Evolutionary conservation across 1,139 yeast species (phyloP).

Genomic region (Geotrichum siamense): DNA sequence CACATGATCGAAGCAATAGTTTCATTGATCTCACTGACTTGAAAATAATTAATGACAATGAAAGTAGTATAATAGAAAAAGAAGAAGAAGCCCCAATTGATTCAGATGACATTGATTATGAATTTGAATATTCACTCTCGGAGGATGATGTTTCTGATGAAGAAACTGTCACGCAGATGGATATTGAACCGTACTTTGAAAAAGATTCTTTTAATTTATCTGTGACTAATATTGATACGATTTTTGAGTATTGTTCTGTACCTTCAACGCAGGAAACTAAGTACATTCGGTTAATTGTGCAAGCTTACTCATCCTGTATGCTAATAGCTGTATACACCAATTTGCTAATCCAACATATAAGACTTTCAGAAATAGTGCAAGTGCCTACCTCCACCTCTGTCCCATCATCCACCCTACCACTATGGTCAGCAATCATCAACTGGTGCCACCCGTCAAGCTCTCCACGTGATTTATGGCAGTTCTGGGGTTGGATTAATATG

Average conservation of each 20-base stretch:
- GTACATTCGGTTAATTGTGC: slow-evolving; percentile 44
- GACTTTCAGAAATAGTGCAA: slow-evolving; percentile 42
- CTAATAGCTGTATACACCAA: slow-evolving; percentile 93
- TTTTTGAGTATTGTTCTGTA: background rate
- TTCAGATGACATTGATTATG: slow-evolving; percentile 4
- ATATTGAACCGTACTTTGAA: background rate
- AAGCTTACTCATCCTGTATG: slow-evolving; percentile 88
- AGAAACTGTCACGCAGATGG: slow-evolving; percentile 6
- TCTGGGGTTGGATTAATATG: slow-evolving; percentile 96
- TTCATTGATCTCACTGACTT: background rate
- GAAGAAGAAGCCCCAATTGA: background rate
- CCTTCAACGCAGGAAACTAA: slow-evolving; percentile 22
- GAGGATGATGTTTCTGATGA: slow-evolving; percentile 5
- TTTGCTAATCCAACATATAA: slow-evolving; percentile 80
- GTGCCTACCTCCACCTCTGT: slow-evolving; percentile 2
- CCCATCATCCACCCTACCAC: slow-evolving; percentile 4
- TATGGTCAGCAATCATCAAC: slow-evolving; percentile 1
- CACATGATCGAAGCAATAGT: slow-evolving; percentile 11
- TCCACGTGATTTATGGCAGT: slow-evolving; percentile 59
- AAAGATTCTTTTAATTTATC: slow-evolving; percentile 2
- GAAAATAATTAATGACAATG: background rate
- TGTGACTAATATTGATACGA: background rate
- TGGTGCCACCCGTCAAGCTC: slow-evolving; percentile 44
- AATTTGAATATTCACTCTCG: background rate
- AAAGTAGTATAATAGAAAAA: background rate